Evolutionary conservation across 129 eudicot species (phyloP).

Genomic region (Kitagawia praeruptora): DNA sequence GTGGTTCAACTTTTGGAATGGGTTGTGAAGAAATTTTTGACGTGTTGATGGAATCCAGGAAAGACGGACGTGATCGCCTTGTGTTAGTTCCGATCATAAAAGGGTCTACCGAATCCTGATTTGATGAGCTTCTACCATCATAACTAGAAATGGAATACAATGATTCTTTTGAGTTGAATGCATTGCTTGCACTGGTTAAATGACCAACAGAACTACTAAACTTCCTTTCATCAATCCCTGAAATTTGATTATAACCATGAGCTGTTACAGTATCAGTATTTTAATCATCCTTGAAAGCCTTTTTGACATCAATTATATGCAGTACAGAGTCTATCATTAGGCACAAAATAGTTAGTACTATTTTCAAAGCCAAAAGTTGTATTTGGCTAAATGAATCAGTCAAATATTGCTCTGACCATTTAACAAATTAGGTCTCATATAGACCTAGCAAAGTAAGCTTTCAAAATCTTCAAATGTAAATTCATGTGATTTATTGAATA

Average conservation of each 20-base stretch:
- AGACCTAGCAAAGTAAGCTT: neutral
- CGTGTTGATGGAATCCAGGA: conserved; percentile 67
- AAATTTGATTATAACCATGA: conserved; percentile 20
- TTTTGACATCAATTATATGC: conserved; percentile 15
- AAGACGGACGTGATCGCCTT: conserved; percentile 80
- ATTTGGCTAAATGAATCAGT: neutral
- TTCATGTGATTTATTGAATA: neutral
- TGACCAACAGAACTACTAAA: conserved; percentile 23
- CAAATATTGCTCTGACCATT: neutral
- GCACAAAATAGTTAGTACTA: conserved; percentile 1
- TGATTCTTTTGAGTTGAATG: conserved; percentile 38
- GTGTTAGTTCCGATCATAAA: conserved; percentile 28
- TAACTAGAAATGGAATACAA: conserved; percentile 27
- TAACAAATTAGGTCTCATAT: neutral
- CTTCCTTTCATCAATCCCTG: conserved; percentile 34
- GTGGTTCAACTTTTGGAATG: conserved; percentile 31
- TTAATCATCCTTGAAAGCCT: conserved; percentile 27
- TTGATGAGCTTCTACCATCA: conserved; percentile 30
- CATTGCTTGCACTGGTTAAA: conserved; percentile 21
- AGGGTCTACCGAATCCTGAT: conserved; percentile 30
- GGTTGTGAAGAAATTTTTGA: conserved; percentile 39
- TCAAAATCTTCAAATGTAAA: neutral
- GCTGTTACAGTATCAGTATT: conserved; percentile 13
- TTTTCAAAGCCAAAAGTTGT: neutral
- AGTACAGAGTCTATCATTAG: conserved; percentile 9